Percentiles rank a stretch among this genome's conserved stretches.
These are phyloP conservation scores for Magnusiomyces ingens DNA, from an alignment of 1,139 yeast species.

Conservation along the genomic window DNA sequence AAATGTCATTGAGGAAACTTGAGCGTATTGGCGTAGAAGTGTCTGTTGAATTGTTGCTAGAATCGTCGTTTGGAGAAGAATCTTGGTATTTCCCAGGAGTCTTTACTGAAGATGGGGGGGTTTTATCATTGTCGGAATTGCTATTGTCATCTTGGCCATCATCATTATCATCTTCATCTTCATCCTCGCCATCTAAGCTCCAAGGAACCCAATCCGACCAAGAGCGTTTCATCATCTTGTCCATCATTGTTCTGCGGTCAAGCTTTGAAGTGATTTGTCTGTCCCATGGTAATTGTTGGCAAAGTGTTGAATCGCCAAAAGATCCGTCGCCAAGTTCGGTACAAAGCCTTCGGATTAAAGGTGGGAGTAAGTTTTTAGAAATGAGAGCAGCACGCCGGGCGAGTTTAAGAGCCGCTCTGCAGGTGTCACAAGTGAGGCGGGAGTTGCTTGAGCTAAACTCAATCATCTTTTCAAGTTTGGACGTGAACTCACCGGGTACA, in stretches of 20 bases:
- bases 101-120: neutral
- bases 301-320: neutral
- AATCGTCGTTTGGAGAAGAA: neutral
- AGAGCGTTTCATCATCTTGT: neutral
- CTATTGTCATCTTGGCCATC: neutral
- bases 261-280: slow-evolving; percentile 2
- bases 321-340: neutral
- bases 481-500: neutral
- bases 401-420: neutral
- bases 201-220: neutral
- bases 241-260: neutral
- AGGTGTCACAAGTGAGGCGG: neutral
- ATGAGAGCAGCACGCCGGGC: neutral
- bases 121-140: neutral
- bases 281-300: slow-evolving; percentile 6
- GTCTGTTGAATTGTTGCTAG: too few relatives aligned
- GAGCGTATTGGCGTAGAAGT: slow-evolving; percentile 9
- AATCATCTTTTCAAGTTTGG: neutral
- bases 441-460: neutral
- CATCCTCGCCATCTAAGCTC: too few relatives aligned
- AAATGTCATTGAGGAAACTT: slow-evolving; percentile 39
- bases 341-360: slow-evolving; percentile 3
- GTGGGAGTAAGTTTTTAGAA: slow-evolving; percentile 6
- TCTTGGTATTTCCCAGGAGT: too few relatives aligned
- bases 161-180: neutral